A percentile compares a stretch with the other conserved stretches of the same genome.
These are phyloP conservation scores for Globisporangium nodosum DNA, from an alignment of 352 stramenopile species.

Conservation along the genomic window DNA sequence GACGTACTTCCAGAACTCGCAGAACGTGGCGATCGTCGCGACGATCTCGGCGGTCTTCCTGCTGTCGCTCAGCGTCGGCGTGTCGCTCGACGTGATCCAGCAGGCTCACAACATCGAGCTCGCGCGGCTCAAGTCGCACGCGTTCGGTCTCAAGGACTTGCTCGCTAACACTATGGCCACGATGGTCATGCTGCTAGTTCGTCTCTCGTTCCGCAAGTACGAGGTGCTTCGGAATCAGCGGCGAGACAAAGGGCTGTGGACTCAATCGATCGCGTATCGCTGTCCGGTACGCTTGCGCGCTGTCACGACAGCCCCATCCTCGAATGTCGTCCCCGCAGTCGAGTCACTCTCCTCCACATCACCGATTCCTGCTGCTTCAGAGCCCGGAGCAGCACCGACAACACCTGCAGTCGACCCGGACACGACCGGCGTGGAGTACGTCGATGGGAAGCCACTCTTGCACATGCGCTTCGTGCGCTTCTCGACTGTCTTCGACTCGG, in stretches of 20 bases:
- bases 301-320: background rate
- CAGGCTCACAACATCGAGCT: background rate
- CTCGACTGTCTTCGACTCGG: constrained; percentile 1
- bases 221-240: background rate
- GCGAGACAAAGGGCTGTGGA: background rate
- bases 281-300: constrained; percentile 1
- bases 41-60: background rate
- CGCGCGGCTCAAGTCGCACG: background rate
- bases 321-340: background rate
- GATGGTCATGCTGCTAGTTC: constrained; percentile 11
- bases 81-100: constrained; percentile 4
- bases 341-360: background rate
- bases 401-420: background rate
- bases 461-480: background rate
- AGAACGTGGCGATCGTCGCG: constrained; percentile 1
- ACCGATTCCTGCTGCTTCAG: background rate
- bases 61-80: constrained; percentile 1
- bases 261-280: constrained; percentile 9
- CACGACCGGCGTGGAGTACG: background rate
- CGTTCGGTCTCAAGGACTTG: constrained; percentile 6
- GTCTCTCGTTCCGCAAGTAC: constrained; percentile 6
- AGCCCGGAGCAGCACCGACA: background rate
- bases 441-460: constrained; percentile 1
- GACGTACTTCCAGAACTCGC: constrained; percentile 11
- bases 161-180: constrained; percentile 15